Conservation (phyloP, 2,329 filamentous ascomycete genomes). For the Penicillium sp. region DNA sequence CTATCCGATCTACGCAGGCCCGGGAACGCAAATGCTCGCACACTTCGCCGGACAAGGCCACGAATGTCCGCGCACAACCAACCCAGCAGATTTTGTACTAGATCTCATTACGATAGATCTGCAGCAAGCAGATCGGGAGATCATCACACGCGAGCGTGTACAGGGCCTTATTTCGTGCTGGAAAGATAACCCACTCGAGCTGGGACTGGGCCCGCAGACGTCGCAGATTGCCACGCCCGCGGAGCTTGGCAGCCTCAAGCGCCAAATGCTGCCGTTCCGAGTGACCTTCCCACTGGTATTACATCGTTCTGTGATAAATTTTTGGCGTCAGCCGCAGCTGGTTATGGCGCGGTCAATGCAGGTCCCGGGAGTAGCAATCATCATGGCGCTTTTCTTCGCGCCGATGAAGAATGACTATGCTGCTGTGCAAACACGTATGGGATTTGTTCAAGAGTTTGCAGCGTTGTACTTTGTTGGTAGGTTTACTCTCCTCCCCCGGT, state of each 20-base stretch:
- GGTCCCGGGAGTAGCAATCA: constrained; percentile 61
- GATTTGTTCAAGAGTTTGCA: constrained; percentile 69
- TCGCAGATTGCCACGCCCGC: constrained; percentile 64
- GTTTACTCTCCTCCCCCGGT: constrained; percentile 5
- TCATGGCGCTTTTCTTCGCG: constrained; percentile 68
- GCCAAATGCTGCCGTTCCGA: constrained; percentile 60
- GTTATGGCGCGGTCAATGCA: constrained; percentile 67
- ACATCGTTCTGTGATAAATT: constrained; percentile 66
- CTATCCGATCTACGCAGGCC: constrained; percentile 65
- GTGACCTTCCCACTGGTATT: constrained; percentile 67
- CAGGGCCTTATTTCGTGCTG: constrained; percentile 61
- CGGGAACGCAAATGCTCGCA: constrained; percentile 61
- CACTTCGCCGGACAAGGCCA: constrained; percentile 63
- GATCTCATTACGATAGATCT: constrained; percentile 75
- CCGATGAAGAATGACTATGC: constrained; percentile 68
- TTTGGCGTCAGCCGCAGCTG: constrained; percentile 64
- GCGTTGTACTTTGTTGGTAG: constrained; percentile 48
- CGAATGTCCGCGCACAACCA: constrained; percentile 66
- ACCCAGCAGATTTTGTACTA: constrained; percentile 74
- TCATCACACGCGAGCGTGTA: constrained; percentile 62
- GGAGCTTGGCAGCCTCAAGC: constrained; percentile 67
- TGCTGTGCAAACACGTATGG: constrained; percentile 70
- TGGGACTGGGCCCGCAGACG: constrained; percentile 23
- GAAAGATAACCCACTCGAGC: constrained; percentile 13
- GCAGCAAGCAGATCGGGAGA: constrained; percentile 63